phyloP scores from a whole-genome alignment of 306 rosid species.

The Senna tora region DNA sequence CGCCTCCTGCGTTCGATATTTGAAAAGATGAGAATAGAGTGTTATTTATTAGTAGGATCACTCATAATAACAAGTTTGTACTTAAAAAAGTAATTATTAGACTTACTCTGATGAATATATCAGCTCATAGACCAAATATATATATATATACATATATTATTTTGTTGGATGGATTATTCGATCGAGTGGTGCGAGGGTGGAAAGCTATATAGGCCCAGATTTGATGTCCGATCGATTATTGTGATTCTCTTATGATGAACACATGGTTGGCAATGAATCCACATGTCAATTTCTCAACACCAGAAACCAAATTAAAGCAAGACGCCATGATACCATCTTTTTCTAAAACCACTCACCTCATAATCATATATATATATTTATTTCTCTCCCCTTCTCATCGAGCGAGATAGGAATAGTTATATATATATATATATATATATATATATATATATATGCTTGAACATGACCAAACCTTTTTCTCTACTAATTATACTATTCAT shows the following conservation, averaged over 20 bases:
- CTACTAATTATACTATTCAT: not conserved
- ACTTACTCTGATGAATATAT: too few species aligned
- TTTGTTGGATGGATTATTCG: not conserved
- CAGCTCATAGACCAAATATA: too few species aligned
- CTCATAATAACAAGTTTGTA: too few species aligned
- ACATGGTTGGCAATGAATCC: conserved; percentile 5
- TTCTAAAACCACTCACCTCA: not conserved
- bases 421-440: too few species aligned
- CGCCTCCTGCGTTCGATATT: too few species aligned
- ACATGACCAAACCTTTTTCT: not conserved
- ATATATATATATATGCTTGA: not conserved
- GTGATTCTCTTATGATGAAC: not conserved
- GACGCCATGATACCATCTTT: not conserved
- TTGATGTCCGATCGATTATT: not conserved
- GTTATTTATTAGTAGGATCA: too few species aligned
- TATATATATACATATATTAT: too few species aligned
- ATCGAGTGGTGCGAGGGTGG: not conserved
- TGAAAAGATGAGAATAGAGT: too few species aligned
- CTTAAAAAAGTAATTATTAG: too few species aligned
- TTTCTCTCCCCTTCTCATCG: too few species aligned
- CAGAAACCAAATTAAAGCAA: not conserved
- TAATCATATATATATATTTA: too few species aligned
- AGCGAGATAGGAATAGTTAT: too few species aligned
- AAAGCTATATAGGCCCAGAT: not conserved
- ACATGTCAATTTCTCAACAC: not conserved